These are phyloP conservation scores for Emmonsiellopsis sp. DNA, from an alignment of 2,329 filamentous ascomycete species.

Conservation along the genomic window DNA sequence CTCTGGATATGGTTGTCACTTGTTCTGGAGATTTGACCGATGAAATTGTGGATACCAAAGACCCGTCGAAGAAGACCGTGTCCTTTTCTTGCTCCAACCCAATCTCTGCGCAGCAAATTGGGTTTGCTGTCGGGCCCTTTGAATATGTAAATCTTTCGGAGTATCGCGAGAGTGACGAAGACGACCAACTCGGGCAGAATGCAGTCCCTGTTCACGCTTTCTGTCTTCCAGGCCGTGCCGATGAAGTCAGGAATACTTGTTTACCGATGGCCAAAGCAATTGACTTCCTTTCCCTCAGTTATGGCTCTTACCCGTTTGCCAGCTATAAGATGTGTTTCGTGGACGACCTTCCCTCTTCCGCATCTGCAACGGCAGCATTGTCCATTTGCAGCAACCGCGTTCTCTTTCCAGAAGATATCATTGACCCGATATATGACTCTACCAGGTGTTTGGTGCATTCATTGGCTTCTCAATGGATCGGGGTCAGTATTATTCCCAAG, in stretches of 20 bases:
- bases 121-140: slow-evolving; percentile 90
- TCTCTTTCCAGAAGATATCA: slow-evolving; percentile 73
- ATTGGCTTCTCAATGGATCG: slow-evolving; percentile 86
- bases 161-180: slow-evolving; percentile 81
- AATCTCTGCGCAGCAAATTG: slow-evolving; percentile 78
- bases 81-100: slow-evolving; percentile 69
- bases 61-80: slow-evolving; percentile 77
- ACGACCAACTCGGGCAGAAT: slow-evolving; percentile 80
- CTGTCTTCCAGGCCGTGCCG: slow-evolving; percentile 72
- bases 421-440: slow-evolving; percentile 74
- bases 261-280: slow-evolving; percentile 74
- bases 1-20: slow-evolving; percentile 79
- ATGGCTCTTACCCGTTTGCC: slow-evolving; percentile 82
- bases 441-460: slow-evolving; percentile 75
- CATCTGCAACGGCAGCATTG: slow-evolving; percentile 68
- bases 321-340: slow-evolving; percentile 93
- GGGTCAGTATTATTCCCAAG: slow-evolving; percentile 82
- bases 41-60: slow-evolving; percentile 66
- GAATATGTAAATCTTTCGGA: slow-evolving; percentile 85
- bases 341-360: slow-evolving; percentile 73
- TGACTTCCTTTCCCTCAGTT: slow-evolving; percentile 84
- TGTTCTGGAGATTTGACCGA: slow-evolving; percentile 85
- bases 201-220: slow-evolving; percentile 86
- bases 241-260: slow-evolving; percentile 80
- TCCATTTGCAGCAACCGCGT: slow-evolving; percentile 81